Conservation (phyloP, 345 rosid species). For the Isatis tinctoria region DNA sequence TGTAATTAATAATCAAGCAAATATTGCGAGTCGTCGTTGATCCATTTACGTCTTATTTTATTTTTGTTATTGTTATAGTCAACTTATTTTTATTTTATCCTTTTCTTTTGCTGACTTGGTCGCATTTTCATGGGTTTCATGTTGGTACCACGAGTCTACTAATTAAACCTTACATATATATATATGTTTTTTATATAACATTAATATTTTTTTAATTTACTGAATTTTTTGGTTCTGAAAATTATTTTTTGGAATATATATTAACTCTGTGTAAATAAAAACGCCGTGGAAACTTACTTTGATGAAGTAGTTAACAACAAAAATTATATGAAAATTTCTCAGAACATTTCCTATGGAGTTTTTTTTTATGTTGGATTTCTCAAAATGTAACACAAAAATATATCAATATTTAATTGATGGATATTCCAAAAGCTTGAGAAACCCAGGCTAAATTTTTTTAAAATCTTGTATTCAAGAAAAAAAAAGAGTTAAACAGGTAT, state of each 20-base stretch:
- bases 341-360: too few relatives aligned
- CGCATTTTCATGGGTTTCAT: conserved; percentile 14
- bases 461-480: too few relatives aligned
- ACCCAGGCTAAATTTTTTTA: too few relatives aligned
- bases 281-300: not conserved
- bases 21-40: not conserved
- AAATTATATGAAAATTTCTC: too few relatives aligned
- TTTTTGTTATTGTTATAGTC: not conserved
- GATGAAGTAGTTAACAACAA: not conserved
- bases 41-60: not conserved
- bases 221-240: not conserved
- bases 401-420: too few relatives aligned
- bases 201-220: not conserved
- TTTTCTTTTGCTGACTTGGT: not conserved
- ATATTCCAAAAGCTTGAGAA: too few relatives aligned
- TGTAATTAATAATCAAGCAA: too few relatives aligned
- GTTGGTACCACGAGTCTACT: not conserved
- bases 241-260: not conserved
- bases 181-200: too few relatives aligned
- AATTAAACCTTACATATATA: too few relatives aligned
- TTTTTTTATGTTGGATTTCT: too few relatives aligned
- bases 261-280: not conserved
- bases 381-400: too few relatives aligned
- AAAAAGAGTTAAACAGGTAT: too few relatives aligned
- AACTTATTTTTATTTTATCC: not conserved